A percentile compares a stretch with the other conserved stretches of the same genome.
These are phyloP conservation scores for Taiwanofungus camphoratus DNA, from an alignment of 1,284 basidiomycete species.

Conservation along the genomic window DNA sequence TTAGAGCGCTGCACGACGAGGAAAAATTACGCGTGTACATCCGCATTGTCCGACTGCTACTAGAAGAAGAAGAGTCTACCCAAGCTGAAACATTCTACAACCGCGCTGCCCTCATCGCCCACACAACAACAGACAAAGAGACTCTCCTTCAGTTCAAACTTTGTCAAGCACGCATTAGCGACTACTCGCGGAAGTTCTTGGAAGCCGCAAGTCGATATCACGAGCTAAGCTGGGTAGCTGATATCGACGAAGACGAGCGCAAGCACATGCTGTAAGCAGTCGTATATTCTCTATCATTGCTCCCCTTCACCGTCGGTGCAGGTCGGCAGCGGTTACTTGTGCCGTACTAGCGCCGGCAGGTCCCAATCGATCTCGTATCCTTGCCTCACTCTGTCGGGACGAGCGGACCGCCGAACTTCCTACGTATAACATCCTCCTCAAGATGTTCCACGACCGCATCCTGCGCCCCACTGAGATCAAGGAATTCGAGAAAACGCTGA, in stretches of 20 bases:
- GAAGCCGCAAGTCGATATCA: constrained; percentile 96
- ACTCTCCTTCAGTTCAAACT: constrained; percentile 80
- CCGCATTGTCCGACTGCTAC: constrained; percentile 88
- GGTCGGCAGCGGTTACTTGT: constrained; percentile 88
- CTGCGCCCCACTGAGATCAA: constrained; percentile 85
- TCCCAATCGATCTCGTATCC: constrained; percentile 87
- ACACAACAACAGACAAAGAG: constrained; percentile 71
- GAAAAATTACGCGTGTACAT: constrained; percentile 91
- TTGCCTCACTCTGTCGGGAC: constrained; percentile 91
- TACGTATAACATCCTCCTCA: constrained; percentile 86
- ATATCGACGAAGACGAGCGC: constrained; percentile 89
- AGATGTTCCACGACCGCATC: constrained; percentile 98
- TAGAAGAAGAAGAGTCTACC: constrained; percentile 92
- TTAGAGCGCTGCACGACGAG: constrained; percentile 68
- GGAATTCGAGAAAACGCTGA: constrained; percentile 83
- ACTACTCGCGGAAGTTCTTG: constrained; percentile 86
- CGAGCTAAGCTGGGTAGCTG: constrained; percentile 83
- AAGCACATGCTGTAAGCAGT: constrained; percentile 75
- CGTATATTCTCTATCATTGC: not conserved
- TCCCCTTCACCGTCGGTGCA: constrained; percentile 27
- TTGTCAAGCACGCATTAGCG: constrained; percentile 89
- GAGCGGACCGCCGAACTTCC: constrained; percentile 80
- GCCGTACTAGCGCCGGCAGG: constrained; percentile 97
- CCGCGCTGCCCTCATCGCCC: constrained; percentile 87
- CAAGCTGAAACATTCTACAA: constrained; percentile 96